Conservation (phyloP, 495 filamentous ascomycete genomes). For the Xylaria sp. region DNA sequence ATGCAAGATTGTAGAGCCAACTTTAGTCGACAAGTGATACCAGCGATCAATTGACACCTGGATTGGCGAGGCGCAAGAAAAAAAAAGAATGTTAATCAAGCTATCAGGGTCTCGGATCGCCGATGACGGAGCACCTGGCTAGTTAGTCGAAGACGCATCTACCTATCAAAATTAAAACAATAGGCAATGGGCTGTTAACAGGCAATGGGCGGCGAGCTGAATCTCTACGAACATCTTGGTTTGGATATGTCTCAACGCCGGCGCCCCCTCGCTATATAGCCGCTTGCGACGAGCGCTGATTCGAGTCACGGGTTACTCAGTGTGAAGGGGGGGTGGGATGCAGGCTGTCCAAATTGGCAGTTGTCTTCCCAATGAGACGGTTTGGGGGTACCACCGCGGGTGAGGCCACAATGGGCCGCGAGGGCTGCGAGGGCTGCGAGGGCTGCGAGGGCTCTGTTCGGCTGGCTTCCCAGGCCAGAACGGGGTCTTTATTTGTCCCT, state of each 20-base stretch:
- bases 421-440: no score
- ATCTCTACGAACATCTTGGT: slow-evolving; percentile 1
- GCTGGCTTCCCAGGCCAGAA: neutral
- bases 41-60: neutral
- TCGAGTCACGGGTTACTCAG: slow-evolving; percentile 14
- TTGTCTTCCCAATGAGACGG: neutral
- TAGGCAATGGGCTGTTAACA: slow-evolving; percentile 12
- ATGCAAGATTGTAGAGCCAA: neutral
- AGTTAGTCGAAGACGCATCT: slow-evolving; percentile 12
- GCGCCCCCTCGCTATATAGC: slow-evolving; percentile 20
- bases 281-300: neutral
- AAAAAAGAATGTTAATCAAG: neutral
- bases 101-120: neutral
- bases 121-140: slow-evolving; percentile 25
- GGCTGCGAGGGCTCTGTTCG: slow-evolving; percentile 1
- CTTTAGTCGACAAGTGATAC: slow-evolving; percentile 12
- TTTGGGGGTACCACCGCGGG: neutral
- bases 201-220: slow-evolving; percentile 4
- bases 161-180: slow-evolving; percentile 3
- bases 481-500: neutral
- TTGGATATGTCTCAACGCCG: neutral
- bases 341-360: slow-evolving; percentile 25
- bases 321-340: slow-evolving; percentile 6
- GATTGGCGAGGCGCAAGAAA: slow-evolving; percentile 4
- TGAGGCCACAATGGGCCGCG: slow-evolving; percentile 5